phyloP scores from a whole-genome alignment of 2,329 filamentous ascomycete genomes.

The Fusarium irregulare region DNA sequence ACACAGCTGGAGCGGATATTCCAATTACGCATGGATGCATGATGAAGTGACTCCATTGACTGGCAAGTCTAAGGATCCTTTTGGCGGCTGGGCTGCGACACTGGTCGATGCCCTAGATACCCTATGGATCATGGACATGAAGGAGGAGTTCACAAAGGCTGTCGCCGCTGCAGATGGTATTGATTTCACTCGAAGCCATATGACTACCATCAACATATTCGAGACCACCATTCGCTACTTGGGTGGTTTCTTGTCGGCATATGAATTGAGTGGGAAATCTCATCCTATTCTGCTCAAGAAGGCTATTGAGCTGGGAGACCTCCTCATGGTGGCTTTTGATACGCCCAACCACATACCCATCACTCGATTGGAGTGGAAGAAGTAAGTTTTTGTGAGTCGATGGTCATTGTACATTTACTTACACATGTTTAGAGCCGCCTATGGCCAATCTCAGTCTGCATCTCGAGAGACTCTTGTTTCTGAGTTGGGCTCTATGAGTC shows the following conservation, averaged over 20 bases:
- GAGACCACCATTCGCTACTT: slow-evolving; percentile 77
- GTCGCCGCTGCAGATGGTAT: slow-evolving; percentile 66
- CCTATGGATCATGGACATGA: slow-evolving; percentile 75
- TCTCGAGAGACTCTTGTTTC: slow-evolving; percentile 42
- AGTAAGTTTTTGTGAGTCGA: slow-evolving; percentile 28
- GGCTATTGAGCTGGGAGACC: slow-evolving; percentile 69
- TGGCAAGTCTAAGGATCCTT: slow-evolving; percentile 63
- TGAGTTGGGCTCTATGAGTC: slow-evolving; percentile 63
- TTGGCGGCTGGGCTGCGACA: slow-evolving; percentile 74
- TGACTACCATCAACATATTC: slow-evolving; percentile 67
- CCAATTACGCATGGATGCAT: slow-evolving; percentile 69
- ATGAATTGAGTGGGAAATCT: slow-evolving; percentile 69
- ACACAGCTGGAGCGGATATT: slow-evolving; percentile 70
- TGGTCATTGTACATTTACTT: slow-evolving; percentile 8
- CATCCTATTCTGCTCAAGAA: slow-evolving; percentile 64
- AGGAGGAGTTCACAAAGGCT: slow-evolving; percentile 71
- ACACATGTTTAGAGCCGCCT: slow-evolving; percentile 36
- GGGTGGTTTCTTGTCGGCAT: slow-evolving; percentile 73
- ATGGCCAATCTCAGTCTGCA: slow-evolving; percentile 41
- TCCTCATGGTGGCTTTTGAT: slow-evolving; percentile 73
- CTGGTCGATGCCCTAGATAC: slow-evolving; percentile 73
- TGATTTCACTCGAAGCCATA: slow-evolving; percentile 66
- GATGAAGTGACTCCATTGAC: slow-evolving; percentile 71
- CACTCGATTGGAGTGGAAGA: slow-evolving; percentile 45
- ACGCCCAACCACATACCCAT: slow-evolving; percentile 73